Base-by-base conservation (phyloP, 2,329 filamentous ascomycete genomes). In the Fusarium siculi region DNA sequence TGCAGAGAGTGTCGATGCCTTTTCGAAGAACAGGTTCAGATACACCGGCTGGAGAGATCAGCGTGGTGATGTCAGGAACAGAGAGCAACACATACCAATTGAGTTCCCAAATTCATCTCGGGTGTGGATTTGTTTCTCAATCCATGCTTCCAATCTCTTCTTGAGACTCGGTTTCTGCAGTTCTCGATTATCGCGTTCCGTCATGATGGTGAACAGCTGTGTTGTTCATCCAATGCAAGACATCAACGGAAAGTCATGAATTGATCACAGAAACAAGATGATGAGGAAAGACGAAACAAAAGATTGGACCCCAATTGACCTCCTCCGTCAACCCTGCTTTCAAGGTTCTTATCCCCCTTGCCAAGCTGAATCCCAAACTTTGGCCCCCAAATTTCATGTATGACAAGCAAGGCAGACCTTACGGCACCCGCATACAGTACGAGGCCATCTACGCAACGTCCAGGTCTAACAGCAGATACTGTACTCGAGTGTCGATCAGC, bases 51-150 rank as follows among this genome's bases (percentile, higher is more conserved):
- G n/a, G 7, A 32, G 9, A 32, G 23, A 23, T 68, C 46, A 68
- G 25, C 5, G 49, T 43, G 37, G 9, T 0, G 15, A 14, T 42
- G 18, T 2, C n/a, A 16, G 7, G 16, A 42, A 8, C 5, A 39
- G n/a, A 42, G 18, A 9, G 14, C 9, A 28, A 1, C 2, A 23
- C 2, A 11, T 40, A 66, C 68, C 40, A n/a, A 70, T 8, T 23
- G 36, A 66, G 34, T 66, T 70, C 2, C 68, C 44, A 21, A 70
- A 70, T 15, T 70, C 66, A 19, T 70, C 66, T 3, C 68, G 60
- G 3, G 46, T 49, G 10, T 70, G 54, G 5, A 70, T 70, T 9
- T 70, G 44, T 18, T 19, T 65, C 44, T 66, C 43, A 12, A 70
- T 23, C 44, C 67, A 70, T 36, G 34, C 54, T 44, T 60, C 44